phyloP scores from a whole-genome alignment of 768 basidiomycete genomes.

The Calocybe cyanea region DNA sequence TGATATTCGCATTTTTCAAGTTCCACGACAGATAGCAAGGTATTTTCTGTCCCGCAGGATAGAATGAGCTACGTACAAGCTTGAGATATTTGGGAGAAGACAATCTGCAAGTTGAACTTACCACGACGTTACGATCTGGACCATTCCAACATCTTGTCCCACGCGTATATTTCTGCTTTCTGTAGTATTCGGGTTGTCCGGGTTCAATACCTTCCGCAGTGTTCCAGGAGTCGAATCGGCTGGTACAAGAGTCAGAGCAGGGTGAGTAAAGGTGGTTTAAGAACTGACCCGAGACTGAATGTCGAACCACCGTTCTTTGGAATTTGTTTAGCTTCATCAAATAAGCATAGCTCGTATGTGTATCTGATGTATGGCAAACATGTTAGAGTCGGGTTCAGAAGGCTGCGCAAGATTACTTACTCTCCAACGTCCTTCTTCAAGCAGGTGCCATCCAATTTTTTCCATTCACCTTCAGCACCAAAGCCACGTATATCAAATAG shows the following conservation, averaged over 20 bases:
- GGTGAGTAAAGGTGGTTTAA: neutral
- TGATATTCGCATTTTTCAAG: slow-evolving; percentile 97
- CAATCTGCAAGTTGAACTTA: slow-evolving; percentile 27
- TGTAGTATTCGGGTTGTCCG: slow-evolving; percentile 73
- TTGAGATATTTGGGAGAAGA: slow-evolving; percentile 4
- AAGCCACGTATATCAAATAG: slow-evolving; percentile 66
- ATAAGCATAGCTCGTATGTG: slow-evolving; percentile 91
- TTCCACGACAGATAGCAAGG: slow-evolving; percentile 73
- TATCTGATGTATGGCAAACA: slow-evolving; percentile 49
- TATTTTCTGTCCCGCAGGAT: slow-evolving; percentile 84
- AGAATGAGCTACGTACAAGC: slow-evolving; percentile 58
- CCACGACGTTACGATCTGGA: slow-evolving; percentile 80
- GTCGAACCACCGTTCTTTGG: slow-evolving; percentile 73
- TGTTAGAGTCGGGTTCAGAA: neutral
- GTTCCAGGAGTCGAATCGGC: slow-evolving; percentile 83
- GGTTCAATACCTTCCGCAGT: slow-evolving; percentile 46
- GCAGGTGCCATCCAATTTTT: slow-evolving; percentile 85
- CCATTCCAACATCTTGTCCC: slow-evolving; percentile 97
- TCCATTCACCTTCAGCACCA: slow-evolving; percentile 88
- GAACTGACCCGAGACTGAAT: slow-evolving; percentile 78
- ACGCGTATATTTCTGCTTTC: slow-evolving; percentile 74
- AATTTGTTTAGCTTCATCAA: slow-evolving; percentile 84
- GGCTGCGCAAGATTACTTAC: slow-evolving; percentile 52
- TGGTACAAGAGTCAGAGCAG: slow-evolving; percentile 24
- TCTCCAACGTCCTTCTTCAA: slow-evolving; percentile 84